phyloP scores from a whole-genome alignment of 1,284 basidiomycete species.

The Apiotrichum sp. region DNA sequence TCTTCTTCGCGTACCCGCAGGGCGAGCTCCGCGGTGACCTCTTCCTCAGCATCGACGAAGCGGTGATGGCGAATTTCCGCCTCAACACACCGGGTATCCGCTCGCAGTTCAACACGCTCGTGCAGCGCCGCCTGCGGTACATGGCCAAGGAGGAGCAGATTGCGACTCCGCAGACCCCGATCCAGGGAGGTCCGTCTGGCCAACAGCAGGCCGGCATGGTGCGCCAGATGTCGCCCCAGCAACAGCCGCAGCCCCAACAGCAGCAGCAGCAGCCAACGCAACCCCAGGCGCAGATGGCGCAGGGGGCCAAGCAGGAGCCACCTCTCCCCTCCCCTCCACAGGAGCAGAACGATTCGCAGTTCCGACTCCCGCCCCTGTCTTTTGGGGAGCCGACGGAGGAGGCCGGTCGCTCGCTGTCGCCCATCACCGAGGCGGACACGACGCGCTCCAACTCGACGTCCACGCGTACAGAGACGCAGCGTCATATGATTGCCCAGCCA shows the following conservation, averaged over 20 bases:
- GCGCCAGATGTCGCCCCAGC: neutral
- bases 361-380: constrained; percentile 35
- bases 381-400: constrained; percentile 13
- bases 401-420: constrained; percentile 46
- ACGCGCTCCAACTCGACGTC: constrained; percentile 29
- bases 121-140: constrained; percentile 58
- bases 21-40: constrained; percentile 51
- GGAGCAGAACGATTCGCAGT: constrained; percentile 10
- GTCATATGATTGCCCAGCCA: neutral
- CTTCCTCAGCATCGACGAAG: constrained; percentile 81
- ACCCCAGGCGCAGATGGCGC: neutral
- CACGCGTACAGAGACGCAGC: neutral
- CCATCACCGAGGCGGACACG: constrained; percentile 51
- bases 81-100: constrained; percentile 62
- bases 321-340: neutral
- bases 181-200: neutral
- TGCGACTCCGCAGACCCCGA: neutral
- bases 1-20: constrained; percentile 46
- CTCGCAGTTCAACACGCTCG: constrained; percentile 57
- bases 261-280: neutral
- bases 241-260: neutral
- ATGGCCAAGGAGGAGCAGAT: neutral
- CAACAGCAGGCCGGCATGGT: neutral
- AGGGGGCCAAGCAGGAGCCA: neutral
- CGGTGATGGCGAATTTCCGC: constrained; percentile 69